Evolutionary conservation across 169 alveolate species (phyloP).

Genomic region (Plasmodium gaboni): DNA sequence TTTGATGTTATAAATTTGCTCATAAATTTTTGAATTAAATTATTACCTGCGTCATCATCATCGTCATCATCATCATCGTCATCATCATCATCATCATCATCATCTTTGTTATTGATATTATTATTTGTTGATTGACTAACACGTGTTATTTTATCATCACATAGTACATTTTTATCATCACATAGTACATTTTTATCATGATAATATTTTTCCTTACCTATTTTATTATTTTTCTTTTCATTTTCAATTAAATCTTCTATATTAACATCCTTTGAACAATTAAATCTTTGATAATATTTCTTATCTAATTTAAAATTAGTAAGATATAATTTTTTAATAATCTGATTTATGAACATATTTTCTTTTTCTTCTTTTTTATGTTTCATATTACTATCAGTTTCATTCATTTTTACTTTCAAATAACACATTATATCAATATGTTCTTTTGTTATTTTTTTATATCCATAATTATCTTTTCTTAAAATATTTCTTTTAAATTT

Average conservation of each 20-base stretch:
- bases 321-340: constrained; percentile 58
- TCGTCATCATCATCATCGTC: too few relatives aligned
- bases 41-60: too few relatives aligned
- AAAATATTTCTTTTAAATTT: constrained; percentile 32
- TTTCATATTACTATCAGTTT: constrained; percentile 39
- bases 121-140: too few relatives aligned
- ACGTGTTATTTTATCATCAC: too few relatives aligned
- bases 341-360: constrained; percentile 55
- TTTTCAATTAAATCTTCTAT: constrained; percentile 15
- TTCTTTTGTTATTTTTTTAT: constrained; percentile 53
- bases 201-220: too few relatives aligned
- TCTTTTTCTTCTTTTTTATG: constrained; percentile 67
- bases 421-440: constrained; percentile 57
- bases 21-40: too few relatives aligned
- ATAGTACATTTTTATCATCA: too few relatives aligned
- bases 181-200: too few relatives aligned
- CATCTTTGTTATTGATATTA: too few relatives aligned
- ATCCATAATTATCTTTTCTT: constrained; percentile 43
- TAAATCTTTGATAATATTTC: constrained; percentile 41
- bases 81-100: too few relatives aligned
- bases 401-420: constrained; percentile 69
- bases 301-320: constrained; percentile 68
- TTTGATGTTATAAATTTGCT: not conserved
- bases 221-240: not conserved
- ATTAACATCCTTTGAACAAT: constrained; percentile 16